Conservation (phyloP, 2,329 filamentous ascomycete species). For the Penicillium expansum region DNA sequence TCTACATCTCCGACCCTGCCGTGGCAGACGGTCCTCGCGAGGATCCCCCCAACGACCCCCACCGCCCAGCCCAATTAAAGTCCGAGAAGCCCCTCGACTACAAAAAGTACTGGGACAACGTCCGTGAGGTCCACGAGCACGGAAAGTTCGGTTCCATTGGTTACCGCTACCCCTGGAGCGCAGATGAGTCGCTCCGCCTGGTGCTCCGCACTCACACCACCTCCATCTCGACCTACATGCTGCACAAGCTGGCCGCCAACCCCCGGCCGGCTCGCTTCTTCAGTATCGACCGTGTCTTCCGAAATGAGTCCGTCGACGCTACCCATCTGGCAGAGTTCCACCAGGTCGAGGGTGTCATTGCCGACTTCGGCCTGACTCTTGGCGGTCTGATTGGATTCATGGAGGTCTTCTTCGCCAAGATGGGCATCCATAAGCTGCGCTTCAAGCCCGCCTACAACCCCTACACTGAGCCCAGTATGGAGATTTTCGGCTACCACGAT, state of each 20-base stretch:
- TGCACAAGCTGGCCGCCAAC: slow-evolving; percentile 81
- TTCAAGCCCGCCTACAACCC: slow-evolving; percentile 98
- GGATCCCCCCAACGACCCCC: slow-evolving; percentile 49
- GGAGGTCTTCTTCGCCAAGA: slow-evolving; percentile 92
- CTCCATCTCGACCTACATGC: slow-evolving; percentile 82
- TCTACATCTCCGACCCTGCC: slow-evolving; percentile 91
- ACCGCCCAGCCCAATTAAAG: slow-evolving; percentile 33
- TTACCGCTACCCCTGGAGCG: slow-evolving; percentile 92
- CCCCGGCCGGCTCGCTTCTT: slow-evolving; percentile 93
- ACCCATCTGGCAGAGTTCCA: slow-evolving; percentile 98
- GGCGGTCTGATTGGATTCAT: slow-evolving; percentile 93
- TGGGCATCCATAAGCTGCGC: slow-evolving; percentile 81
- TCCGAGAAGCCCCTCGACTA: slow-evolving; percentile 60
- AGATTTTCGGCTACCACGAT: slow-evolving; percentile 94
- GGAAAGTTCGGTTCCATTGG: slow-evolving; percentile 94
- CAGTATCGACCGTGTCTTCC: slow-evolving; percentile 97
- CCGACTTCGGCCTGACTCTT: slow-evolving; percentile 88
- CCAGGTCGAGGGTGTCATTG: slow-evolving; percentile 97
- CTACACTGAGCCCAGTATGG: slow-evolving; percentile 94
- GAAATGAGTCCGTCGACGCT: slow-evolving; percentile 94
- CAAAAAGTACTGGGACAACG: slow-evolving; percentile 82
- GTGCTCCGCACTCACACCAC: slow-evolving; percentile 97
- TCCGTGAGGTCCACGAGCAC: slow-evolving; percentile 80
- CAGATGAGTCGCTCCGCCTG: slow-evolving; percentile 78
- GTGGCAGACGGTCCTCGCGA: slow-evolving; percentile 65